Conservation (phyloP, 495 filamentous ascomycete genomes). For the Haplographium delicatum region DNA sequence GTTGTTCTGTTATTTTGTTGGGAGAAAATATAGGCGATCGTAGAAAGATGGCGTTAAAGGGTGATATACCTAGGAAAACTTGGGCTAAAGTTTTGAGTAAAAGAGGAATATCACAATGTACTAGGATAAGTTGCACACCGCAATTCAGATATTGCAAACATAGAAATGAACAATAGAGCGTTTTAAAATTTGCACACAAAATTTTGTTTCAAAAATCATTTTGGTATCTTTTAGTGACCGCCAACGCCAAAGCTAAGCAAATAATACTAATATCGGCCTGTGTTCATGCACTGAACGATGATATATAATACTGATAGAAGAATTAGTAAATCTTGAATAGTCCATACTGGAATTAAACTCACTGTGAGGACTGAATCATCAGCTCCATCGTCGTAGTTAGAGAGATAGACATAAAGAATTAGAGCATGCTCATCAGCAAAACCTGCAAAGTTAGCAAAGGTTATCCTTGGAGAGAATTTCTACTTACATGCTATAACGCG, state of each 20-base stretch:
- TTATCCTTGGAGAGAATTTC: neutral
- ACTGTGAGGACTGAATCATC: constrained; percentile 79
- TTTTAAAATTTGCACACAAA: neutral
- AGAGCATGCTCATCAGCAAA: constrained; percentile 72
- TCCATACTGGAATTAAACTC: constrained; percentile 28
- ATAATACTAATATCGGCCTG: neutral
- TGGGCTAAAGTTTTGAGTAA: no score
- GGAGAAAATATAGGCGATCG: no score
- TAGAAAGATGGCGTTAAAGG: no score
- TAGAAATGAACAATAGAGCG: no score
- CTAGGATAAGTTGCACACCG: no score
- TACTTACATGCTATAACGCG: constrained; percentile 81
- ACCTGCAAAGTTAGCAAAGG: constrained; percentile 18
- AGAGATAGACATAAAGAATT: constrained; percentile 88
- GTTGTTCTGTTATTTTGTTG: no score
- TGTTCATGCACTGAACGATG: constrained; percentile 22
- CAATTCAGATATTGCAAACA: no score
- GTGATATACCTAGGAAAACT: no score
- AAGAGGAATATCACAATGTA: no score
- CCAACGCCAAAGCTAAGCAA: constrained; percentile 17
- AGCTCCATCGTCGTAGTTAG: constrained; percentile 56
- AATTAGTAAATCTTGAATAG: constrained; percentile 5
- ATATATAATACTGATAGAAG: constrained; percentile 27
- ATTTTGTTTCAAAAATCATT: neutral
- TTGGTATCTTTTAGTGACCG: constrained; percentile 18